Evolutionary conservation across 1,284 basidiomycete species (phyloP).

Genomic region (Apiotrichum gracile): DNA sequence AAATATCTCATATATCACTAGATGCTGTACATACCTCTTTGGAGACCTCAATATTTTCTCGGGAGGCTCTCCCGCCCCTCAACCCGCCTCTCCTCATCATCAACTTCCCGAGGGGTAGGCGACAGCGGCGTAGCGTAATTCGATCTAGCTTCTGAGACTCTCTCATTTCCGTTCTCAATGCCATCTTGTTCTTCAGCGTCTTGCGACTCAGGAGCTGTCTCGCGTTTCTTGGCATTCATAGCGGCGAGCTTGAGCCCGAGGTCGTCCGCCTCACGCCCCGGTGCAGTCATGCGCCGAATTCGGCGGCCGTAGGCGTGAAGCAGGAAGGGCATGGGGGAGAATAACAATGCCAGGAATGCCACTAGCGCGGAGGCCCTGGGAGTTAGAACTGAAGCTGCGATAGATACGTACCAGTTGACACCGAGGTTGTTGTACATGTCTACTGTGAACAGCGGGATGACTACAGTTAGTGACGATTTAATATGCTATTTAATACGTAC

Average conservation of each 20-base stretch:
- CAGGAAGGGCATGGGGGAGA: slow-evolving; percentile 54
- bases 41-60: neutral
- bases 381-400: no score
- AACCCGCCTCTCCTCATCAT: neutral
- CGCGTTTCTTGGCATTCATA: neutral
- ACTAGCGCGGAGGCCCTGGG: slow-evolving; percentile 56
- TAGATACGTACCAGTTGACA: no score
- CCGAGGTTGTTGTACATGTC: slow-evolving; percentile 56
- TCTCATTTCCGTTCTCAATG: no score
- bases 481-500: neutral
- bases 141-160: neutral
- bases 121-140: neutral
- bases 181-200: neutral
- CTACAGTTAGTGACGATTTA: neutral
- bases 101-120: neutral
- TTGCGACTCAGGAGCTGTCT: no score
- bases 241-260: neutral
- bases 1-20: neutral
- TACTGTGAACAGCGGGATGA: slow-evolving; percentile 57
- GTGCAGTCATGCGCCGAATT: slow-evolving; percentile 20
- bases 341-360: slow-evolving; percentile 55
- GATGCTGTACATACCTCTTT: neutral
- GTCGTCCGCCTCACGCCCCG: slow-evolving; percentile 20
- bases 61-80: neutral
- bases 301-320: slow-evolving; percentile 12